A percentile compares a stretch with the other conserved stretches of the same genome.
Evolutionary conservation across 1,284 basidiomycete genomes (phyloP).

Genomic region (Waitea zeae): DNA sequence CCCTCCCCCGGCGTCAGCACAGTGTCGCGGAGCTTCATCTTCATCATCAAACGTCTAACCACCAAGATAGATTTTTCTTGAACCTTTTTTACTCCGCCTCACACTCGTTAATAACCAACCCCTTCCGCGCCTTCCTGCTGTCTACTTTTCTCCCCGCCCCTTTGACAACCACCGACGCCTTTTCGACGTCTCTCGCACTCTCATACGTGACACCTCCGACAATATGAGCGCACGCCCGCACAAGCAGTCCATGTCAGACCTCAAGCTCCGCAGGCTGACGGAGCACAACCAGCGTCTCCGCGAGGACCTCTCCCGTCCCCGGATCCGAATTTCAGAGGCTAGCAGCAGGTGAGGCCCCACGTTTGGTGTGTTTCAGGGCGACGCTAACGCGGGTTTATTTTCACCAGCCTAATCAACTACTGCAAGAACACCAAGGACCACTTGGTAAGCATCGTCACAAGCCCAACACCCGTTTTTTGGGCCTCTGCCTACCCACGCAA

Average conservation of each 20-base stretch:
- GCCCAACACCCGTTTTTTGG: constrained; percentile 8
- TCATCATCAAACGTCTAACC: too few relatives aligned
- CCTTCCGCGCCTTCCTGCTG: background rate
- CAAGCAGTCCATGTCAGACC: constrained; percentile 87
- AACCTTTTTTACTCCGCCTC: too few relatives aligned
- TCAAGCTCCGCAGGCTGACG: constrained; percentile 82
- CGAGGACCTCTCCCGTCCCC: constrained; percentile 79
- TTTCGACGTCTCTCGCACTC: constrained; percentile 1
- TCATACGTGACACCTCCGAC: constrained; percentile 2
- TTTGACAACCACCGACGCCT: background rate
- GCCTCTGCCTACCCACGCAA: background rate
- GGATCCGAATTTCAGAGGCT: constrained; percentile 84
- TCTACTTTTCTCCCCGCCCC: constrained; percentile 1
- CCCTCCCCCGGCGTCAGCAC: too few relatives aligned
- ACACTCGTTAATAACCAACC: too few relatives aligned
- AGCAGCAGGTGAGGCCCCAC: constrained; percentile 54
- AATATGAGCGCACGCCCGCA: constrained; percentile 43
- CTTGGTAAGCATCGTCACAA: too few relatives aligned
- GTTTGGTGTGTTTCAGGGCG: constrained; percentile 1
- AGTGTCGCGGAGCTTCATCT: too few relatives aligned
- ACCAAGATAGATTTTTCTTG: too few relatives aligned
- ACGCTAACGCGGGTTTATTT: constrained; percentile 1
- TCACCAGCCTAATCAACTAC: constrained; percentile 68
- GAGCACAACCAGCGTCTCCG: constrained; percentile 87
- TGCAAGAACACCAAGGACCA: constrained; percentile 84